Evolutionary conservation across 2,329 filamentous ascomycete genomes (phyloP).

Genomic region (Sclerotinia minor): DNA sequence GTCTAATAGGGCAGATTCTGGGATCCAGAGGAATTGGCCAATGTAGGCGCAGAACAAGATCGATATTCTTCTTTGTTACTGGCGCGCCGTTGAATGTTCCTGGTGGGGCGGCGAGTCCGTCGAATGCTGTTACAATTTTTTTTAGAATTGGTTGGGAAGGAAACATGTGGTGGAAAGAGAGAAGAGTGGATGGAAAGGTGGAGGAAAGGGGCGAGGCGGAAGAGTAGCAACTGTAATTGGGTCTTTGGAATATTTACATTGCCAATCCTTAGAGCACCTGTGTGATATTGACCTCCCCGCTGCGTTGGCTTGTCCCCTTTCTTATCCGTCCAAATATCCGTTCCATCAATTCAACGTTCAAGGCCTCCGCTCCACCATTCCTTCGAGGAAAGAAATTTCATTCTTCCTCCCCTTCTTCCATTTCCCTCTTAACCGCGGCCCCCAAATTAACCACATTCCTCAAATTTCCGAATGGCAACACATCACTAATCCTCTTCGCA

Average conservation of each 20-base stretch:
- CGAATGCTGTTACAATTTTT: conserved; percentile 36
- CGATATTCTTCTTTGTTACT: conserved; percentile 61
- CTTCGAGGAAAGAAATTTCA: no score
- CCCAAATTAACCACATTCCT: conserved; percentile 60
- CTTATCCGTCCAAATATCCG: no score
- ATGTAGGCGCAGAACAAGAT: conserved; percentile 52
- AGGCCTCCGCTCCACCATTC: not conserved
- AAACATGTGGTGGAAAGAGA: not conserved
- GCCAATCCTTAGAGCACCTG: no score
- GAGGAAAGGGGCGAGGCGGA: no score
- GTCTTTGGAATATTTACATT: no score
- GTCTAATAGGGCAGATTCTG: conserved; percentile 39
- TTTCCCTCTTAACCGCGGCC: not conserved
- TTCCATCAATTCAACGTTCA: no score
- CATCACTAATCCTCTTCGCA: conserved; percentile 76
- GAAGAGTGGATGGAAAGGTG: not conserved
- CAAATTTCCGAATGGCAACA: conserved; percentile 84
- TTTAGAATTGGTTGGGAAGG: not conserved
- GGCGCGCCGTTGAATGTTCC: conserved; percentile 55
- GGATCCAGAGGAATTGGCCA: conserved; percentile 37
- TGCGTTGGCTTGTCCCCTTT: no score
- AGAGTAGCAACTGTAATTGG: not conserved
- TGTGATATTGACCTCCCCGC: no score
- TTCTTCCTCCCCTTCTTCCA: not conserved
- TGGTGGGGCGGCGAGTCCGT: conserved; percentile 35